Evolutionary conservation across 2,329 filamentous ascomycete genomes (phyloP), one percentile per base, ranked within the genome.

Genomic region (Akanthomyces dipterigenus): DNA sequence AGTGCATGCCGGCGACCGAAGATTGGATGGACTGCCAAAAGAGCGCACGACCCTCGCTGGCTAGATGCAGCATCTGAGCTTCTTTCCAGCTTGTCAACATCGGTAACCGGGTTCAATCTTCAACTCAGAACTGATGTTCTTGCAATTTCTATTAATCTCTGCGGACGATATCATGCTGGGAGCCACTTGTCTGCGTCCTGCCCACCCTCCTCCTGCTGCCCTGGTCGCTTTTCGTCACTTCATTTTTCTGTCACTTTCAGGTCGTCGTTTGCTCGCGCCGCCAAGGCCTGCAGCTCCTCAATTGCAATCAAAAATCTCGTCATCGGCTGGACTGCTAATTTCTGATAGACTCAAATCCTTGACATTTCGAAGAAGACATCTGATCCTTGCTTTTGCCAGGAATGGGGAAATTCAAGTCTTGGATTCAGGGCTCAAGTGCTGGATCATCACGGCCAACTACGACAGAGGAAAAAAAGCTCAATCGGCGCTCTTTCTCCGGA

Each of bases 351-450:
- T 20, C 38, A 42, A 31, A 24, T 16, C n/a, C 22, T 7, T 1
- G 6, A n/a, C 20, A 20, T 20, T 22, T 6, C 7, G 5, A 43
- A 48, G 18, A 4, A 55, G 14, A 28, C n/a, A 42, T 6, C n/a
- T 36, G 4, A 26, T 40, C 14, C 11, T 14, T 26, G 45, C 5
- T 24, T 22, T 8, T 31, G n/a, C 12, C 8, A 18, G 43, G 18
- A 31, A 62, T 62, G 60, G 60, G 60, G 16, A 62, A 62, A 42
- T 53, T 62, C 22, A 62, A 62, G 20, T 53, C 60, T 24, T 62
- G 60, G 60, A 57, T 62, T 7, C 60, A 62, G 26, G 60, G 60
- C 45, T 57, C 60, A 28, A 51, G 36, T 22, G 54, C 53, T 31
- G 54, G 36, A 26, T 46, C 60, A 16, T 57, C 60, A 18, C 60